A percentile compares a stretch with the other conserved stretches of the same genome.
Evolutionary conservation across 73 alveolate genomes (phyloP).

Genomic region (Tetrahymena borealis): DNA sequence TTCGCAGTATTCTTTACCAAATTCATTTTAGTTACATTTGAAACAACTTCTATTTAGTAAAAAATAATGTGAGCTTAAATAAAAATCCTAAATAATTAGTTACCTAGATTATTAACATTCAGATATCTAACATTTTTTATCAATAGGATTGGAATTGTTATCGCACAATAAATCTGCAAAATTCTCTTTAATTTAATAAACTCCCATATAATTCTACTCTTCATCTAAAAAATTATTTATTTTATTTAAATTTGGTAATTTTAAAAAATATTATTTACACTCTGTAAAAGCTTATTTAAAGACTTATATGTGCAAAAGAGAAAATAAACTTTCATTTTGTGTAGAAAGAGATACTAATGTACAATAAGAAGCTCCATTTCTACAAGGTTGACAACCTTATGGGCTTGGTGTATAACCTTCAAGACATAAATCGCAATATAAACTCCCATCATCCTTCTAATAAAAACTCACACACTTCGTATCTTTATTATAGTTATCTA

Average conservation of each 20-base stretch:
- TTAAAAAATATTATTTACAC: not conserved
- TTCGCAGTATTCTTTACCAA: not conserved
- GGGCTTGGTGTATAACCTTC: not conserved
- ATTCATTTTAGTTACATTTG: not conserved
- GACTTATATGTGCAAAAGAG: not conserved
- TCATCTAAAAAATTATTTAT: not conserved
- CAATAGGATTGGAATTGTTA: not conserved
- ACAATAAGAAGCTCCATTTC: not conserved
- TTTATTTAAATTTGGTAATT: not conserved
- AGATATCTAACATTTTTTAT: not conserved
- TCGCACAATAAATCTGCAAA: not conserved
- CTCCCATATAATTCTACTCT: not conserved
- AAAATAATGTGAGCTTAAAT: too few relatives aligned
- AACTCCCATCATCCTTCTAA: not conserved
- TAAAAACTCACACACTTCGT: not conserved
- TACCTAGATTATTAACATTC: not conserved
- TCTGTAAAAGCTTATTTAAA: not conserved
- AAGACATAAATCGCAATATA: not conserved
- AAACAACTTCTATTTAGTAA: too few relatives aligned
- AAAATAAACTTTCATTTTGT: not conserved
- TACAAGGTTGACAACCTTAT: not conserved
- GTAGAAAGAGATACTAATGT: not conserved
- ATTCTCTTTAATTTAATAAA: not conserved
- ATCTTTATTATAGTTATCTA: not conserved
- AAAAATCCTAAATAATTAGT: not conserved